Percentiles rank a stretch among this genome's conserved stretches.
Conservation (phyloP, 441 rosid species). For the Pelargonium citronellum region DNA sequence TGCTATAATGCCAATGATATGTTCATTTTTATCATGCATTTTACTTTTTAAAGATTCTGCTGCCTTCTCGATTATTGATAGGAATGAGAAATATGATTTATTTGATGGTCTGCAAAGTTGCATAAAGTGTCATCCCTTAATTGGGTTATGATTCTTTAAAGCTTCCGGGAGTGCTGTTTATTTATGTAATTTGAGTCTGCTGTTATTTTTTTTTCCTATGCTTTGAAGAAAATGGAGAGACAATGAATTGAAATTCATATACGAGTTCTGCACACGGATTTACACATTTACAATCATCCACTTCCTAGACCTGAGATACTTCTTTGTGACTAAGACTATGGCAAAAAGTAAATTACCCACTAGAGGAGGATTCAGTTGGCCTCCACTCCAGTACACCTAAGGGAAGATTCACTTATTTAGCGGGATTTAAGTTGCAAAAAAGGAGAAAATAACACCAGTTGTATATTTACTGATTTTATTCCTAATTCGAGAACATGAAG, state of each 20-base stretch:
- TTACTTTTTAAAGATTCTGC: neutral
- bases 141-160: neutral
- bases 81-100: too few species aligned
- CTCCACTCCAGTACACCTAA: neutral
- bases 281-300: neutral
- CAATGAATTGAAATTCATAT: neutral
- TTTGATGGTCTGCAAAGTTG: neutral
- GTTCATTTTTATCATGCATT: conserved; percentile 9
- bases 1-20: neutral
- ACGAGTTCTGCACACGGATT: neutral
- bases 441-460: neutral
- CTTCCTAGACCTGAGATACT: neutral
- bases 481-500: neutral
- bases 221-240: neutral
- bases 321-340: neutral
- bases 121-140: neutral
- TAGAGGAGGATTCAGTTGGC: neutral
- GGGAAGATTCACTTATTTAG: neutral
- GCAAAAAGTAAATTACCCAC: neutral
- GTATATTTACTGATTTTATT: neutral
- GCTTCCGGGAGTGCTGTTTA: neutral
- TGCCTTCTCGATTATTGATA: too few species aligned
- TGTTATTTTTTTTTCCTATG: too few species aligned
- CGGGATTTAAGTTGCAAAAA: neutral
- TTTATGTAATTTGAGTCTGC: neutral